phyloP scores from a whole-genome alignment of 345 rosid species.

The Microthlaspi erraticum region DNA sequence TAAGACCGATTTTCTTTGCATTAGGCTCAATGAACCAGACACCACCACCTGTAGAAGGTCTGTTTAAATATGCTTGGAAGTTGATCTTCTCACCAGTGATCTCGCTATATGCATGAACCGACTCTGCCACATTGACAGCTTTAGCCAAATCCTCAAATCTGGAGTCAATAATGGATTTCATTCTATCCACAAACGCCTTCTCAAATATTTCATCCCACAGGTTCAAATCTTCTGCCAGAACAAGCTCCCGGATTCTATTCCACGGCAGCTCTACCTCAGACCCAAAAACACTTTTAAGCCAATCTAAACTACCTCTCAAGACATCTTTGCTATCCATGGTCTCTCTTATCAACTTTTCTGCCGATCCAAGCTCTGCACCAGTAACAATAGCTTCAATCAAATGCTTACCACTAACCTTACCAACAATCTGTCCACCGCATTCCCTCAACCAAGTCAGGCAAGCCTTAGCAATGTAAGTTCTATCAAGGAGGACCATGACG shows the following conservation, averaged over 20 bases:
- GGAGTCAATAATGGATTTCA: conserved; percentile 72
- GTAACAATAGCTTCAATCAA: conserved; percentile 66
- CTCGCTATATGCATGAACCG: conserved; percentile 54
- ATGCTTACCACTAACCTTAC: conserved; percentile 68
- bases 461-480: conserved; percentile 58
- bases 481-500: conserved; percentile 59
- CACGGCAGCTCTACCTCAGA: conserved; percentile 97
- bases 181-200: conserved; percentile 87
- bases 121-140: conserved; percentile 59
- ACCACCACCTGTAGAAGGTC: conserved; percentile 88
- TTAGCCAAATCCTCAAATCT: conserved; percentile 67
- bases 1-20: conserved; percentile 55
- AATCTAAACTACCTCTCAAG: conserved; percentile 85
- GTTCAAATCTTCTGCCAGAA: conserved; percentile 82
- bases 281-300: conserved; percentile 93
- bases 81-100: conserved; percentile 59
- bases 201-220: conserved; percentile 99
- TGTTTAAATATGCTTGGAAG: conserved; percentile 80
- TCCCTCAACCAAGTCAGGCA: conserved; percentile 86
- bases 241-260: conserved; percentile 92
- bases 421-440: conserved; percentile 64
- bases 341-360: conserved; percentile 78
- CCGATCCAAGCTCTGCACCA: conserved; percentile 79
- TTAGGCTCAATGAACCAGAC: conserved; percentile 94
- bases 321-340: conserved; percentile 88